Conservation (phyloP, 768 basidiomycete genomes). For the Termitomyces heimii region DNA sequence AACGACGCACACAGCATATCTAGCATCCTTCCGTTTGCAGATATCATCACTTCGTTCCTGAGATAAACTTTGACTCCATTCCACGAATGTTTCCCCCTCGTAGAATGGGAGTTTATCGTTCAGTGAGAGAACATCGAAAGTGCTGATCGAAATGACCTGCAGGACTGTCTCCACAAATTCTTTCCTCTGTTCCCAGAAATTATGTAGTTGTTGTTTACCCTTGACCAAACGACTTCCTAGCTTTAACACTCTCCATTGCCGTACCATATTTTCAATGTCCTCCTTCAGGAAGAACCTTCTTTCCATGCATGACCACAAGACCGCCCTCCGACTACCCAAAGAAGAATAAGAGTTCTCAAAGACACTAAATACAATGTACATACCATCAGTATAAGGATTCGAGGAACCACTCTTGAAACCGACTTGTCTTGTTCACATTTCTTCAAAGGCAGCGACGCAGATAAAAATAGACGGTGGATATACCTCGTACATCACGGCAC, state of each 20-base stretch:
- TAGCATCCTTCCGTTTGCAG: background rate
- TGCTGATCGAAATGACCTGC: background rate
- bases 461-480: constrained; percentile 18
- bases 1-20: constrained; percentile 9
- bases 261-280: constrained; percentile 22
- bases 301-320: constrained; percentile 17
- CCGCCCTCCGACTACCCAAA: constrained; percentile 23
- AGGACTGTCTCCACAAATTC: constrained; percentile 11
- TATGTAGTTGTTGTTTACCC: constrained; percentile 19
- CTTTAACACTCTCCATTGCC: constrained; percentile 12
- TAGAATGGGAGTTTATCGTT: background rate
- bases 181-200: constrained; percentile 16
- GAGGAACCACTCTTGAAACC: background rate
- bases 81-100: constrained; percentile 5
- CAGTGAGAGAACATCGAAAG: no score
- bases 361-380: background rate
- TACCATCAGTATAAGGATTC: constrained; percentile 24
- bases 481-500: constrained; percentile 14
- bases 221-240: constrained; percentile 12
- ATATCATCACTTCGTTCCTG: background rate
- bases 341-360: background rate
- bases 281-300: constrained; percentile 28
- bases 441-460: constrained; percentile 21
- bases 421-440: constrained; percentile 23
- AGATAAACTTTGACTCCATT: constrained; percentile 5